Evolutionary conservation across 495 filamentous ascomycete species (phyloP).

Genomic region (Penicillium nucicola): DNA sequence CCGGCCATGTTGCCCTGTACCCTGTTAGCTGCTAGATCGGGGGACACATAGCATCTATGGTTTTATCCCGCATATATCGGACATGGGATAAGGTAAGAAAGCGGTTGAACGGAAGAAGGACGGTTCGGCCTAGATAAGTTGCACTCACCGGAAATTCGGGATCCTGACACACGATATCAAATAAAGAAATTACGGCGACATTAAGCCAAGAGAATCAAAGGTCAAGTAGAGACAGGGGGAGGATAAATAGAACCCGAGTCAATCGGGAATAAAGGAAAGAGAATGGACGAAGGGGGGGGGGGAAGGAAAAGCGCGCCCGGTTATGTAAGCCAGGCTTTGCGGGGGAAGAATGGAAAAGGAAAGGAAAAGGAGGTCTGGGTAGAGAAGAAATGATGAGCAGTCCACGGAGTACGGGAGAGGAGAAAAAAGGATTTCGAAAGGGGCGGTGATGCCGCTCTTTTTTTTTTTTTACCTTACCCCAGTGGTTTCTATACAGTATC

Average conservation of each 20-base stretch:
- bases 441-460: constrained; percentile 17
- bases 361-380: background rate
- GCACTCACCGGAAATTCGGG: constrained; percentile 32
- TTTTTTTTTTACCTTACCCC: constrained; percentile 6
- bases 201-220: constrained; percentile 25
- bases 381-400: too few relatives aligned
- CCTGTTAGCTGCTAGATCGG: constrained; percentile 20
- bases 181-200: constrained; percentile 39
- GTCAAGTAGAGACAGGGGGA: constrained; percentile 2
- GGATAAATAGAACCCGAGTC: constrained; percentile 8
- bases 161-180: constrained; percentile 41
- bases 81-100: constrained; percentile 1
- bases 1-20: constrained; percentile 50
- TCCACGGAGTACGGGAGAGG: background rate
- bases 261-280: constrained; percentile 18
- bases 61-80: background rate
- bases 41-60: background rate
- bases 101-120: constrained; percentile 5
- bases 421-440: constrained; percentile 19
- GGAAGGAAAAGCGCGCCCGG: constrained; percentile 12
- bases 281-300: constrained; percentile 17
- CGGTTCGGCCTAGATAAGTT: background rate
- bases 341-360: constrained; percentile 9
- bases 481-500: background rate
- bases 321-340: constrained; percentile 25